These are phyloP conservation scores for Coffea canephora DNA, from an alignment of 257 asterid species.

Conservation along the genomic window DNA sequence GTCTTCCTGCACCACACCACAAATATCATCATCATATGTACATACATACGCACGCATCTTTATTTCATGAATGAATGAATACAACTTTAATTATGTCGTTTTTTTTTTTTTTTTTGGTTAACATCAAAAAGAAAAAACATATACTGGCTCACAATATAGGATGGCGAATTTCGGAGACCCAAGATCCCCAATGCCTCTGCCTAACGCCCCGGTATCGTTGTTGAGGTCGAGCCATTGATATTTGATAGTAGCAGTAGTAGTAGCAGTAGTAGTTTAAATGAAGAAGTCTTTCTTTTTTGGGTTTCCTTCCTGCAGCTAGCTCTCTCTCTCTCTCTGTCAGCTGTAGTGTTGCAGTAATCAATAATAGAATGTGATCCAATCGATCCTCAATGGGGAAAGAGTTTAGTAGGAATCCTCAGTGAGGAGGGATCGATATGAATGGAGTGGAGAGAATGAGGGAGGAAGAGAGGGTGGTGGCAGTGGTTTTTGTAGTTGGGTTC, in stretches of 20 bases:
- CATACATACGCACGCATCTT: too few species aligned
- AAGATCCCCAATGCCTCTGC: conserved; percentile 96
- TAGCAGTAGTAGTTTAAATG: too few species aligned
- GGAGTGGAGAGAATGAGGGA: neutral
- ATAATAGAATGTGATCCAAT: neutral
- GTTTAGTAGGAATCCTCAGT: too few species aligned
- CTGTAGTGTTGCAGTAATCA: neutral
- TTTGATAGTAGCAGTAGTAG: too few species aligned
- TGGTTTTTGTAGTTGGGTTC: conserved; percentile 5
- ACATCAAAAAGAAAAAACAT: neutral
- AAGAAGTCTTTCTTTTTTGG: too few species aligned
- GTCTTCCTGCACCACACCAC: conserved; percentile 55
- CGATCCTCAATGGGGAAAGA: neutral
- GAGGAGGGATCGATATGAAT: neutral
- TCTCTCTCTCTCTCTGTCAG: too few species aligned
- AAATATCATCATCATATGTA: too few species aligned
- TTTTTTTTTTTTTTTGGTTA: too few species aligned
- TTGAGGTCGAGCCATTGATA: conserved; percentile 55
- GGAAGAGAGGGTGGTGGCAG: neutral
- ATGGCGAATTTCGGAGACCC: conserved; percentile 99
- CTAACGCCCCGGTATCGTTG: conserved; percentile 88
- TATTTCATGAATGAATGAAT: neutral
- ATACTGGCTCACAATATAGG: conserved; percentile 55
- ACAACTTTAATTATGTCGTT: too few species aligned
- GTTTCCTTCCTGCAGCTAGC: neutral